These are phyloP conservation scores for Russula virescens DNA, from an alignment of 768 basidiomycete genomes.

Conservation along the genomic window DNA sequence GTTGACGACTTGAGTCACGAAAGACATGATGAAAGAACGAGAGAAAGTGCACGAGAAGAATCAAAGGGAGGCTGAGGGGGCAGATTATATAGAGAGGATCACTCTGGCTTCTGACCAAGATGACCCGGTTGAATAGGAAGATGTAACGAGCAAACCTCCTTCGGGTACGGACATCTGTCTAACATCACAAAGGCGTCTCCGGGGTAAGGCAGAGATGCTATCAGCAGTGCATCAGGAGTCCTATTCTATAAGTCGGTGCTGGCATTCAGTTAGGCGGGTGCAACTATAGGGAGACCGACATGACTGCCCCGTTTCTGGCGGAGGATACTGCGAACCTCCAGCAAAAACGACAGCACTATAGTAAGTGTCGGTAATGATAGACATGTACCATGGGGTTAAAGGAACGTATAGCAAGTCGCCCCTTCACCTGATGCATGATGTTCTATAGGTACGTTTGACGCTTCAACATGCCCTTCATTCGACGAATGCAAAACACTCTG, in stretches of 20 bases:
- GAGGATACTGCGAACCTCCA: neutral
- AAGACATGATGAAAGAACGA: conserved; percentile 4
- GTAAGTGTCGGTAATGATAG: too few species aligned
- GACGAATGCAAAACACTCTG: too few species aligned
- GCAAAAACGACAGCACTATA: neutral
- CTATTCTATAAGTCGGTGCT: neutral
- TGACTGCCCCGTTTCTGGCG: neutral
- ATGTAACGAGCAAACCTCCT: neutral
- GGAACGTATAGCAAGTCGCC: too few species aligned
- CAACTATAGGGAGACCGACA: neutral
- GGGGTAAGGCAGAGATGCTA: too few species aligned
- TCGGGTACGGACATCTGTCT: conserved; percentile 1
- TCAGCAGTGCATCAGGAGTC: neutral
- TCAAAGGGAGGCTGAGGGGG: neutral
- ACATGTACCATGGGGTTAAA: too few species aligned
- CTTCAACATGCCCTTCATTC: too few species aligned
- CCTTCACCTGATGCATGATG: too few species aligned
- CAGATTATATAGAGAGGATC: conserved; percentile 1
- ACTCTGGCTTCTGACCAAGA: neutral
- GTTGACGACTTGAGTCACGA: conserved; percentile 6
- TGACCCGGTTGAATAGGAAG: conserved; percentile 6
- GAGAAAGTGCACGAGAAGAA: neutral
- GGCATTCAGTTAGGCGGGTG: too few species aligned
- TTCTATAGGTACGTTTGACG: too few species aligned
- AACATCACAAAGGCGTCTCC: neutral